Base-by-base conservation (phyloP, 2,329 filamentous ascomycete genomes). In the Talaromyces piceae region DNA sequence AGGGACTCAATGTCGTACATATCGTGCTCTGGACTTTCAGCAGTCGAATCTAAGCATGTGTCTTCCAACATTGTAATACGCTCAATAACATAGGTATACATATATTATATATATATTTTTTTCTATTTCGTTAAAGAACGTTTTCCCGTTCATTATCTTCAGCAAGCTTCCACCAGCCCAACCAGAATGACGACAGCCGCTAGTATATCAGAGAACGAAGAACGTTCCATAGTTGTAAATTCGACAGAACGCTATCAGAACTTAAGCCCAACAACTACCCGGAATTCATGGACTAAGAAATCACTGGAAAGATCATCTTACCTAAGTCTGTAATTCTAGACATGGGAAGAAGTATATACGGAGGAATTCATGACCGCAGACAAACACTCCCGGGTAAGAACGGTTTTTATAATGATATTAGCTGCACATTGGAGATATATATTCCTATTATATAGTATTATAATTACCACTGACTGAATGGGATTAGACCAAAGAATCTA, bases 261-360 rank as follows among this genome's bases (percentile, higher is more conserved):
- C 88, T 93, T 62, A 83, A 90, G 62, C 80, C 86, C 54, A 88
- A 88, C 63, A 88, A 87, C 61, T 93, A 91, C 76, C 84, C 86
- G 51, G 88, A 87, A 9, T 93, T 93, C 69, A 88, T 84, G 53
- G 88, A 93, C 86, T 88, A 73, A 70, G 80, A 44, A 33, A 37
- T 9, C n/a, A 6, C 1, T 9, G 12, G 33, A 11, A 37, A 37
- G 7, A 16, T 16, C 6, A 22, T 22, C 22, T 23, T 8, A 13
- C 27, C 41, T 37, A 48, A n/a, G 5, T 37, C 16, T 16, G 11
- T 33, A 20, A 13, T 41, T 33, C 30, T 58, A 88, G 86, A 61
- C 88, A 93, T 93, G 87, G 88, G 88, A 61, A 82, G 88, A 55
- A 93, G 88, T 73, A 90, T 93, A 63, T 91, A 93, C 66, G 87